Evolutionary conservation across 371 early-diverging fungal genomes (phyloP).

Genomic region (Syncephalis fuscata): DNA sequence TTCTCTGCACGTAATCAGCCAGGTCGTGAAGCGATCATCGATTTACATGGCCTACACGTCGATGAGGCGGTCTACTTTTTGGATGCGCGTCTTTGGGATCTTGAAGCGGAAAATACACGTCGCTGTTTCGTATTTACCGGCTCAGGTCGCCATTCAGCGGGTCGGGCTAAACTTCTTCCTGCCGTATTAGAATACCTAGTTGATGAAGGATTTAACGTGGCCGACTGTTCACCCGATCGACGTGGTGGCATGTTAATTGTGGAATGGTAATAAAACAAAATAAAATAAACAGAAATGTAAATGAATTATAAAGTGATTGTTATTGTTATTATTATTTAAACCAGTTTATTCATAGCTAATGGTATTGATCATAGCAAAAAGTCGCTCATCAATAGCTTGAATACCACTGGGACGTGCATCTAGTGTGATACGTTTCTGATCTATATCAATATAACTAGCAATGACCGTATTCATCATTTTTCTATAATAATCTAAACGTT

Average conservation of each 20-base stretch:
- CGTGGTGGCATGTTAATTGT: slow-evolving; percentile 4
- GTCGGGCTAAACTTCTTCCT: slow-evolving; percentile 14
- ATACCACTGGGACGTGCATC: too few relatives aligned
- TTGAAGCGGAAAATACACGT: slow-evolving; percentile 17
- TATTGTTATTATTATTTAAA: too few relatives aligned
- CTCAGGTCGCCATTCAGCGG: slow-evolving; percentile 20
- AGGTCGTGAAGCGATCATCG: slow-evolving; percentile 19
- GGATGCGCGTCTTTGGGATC: slow-evolving; percentile 23
- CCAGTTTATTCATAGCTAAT: too few relatives aligned
- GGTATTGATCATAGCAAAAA: too few relatives aligned
- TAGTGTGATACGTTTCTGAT: too few relatives aligned
- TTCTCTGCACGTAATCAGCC: slow-evolving; percentile 24
- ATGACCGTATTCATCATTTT: too few relatives aligned
- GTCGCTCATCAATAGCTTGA: too few relatives aligned
- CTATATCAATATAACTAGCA: too few relatives aligned
- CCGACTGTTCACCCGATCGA: slow-evolving; percentile 4
- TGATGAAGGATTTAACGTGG: slow-evolving; percentile 10
- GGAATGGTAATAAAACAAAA: too few relatives aligned
- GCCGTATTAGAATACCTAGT: slow-evolving; percentile 19
- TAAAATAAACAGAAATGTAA: too few relatives aligned
- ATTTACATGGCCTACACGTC: slow-evolving; percentile 40
- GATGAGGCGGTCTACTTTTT: slow-evolving; percentile 31
- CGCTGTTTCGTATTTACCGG: slow-evolving; percentile 31
- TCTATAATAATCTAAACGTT: too few relatives aligned
- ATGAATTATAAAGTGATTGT: too few relatives aligned